Percentiles rank a stretch among this genome's conserved stretches.
phyloP scores from a whole-genome alignment of 371 early-diverging fungal species.

The Rhizopus stolonifer region DNA sequence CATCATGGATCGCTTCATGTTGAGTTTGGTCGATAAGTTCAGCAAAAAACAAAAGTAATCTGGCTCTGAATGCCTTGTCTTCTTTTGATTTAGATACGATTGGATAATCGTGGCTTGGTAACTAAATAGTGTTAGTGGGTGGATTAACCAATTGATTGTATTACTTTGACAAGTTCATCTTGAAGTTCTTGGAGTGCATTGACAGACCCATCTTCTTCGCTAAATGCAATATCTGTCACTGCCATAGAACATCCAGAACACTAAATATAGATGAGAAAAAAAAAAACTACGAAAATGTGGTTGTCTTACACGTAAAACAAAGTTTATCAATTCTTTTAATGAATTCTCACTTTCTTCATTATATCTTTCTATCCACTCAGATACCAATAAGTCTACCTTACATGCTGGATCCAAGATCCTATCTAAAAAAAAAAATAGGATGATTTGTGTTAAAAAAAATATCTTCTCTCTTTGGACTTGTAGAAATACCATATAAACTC shows the following conservation, averaged over 20 bases:
- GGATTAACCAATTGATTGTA: not conserved
- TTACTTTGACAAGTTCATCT: slow-evolving; percentile 42
- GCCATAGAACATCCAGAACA: slow-evolving; percentile 45
- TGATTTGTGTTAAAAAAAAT: not conserved
- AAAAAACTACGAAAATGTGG: not conserved
- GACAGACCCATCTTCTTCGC: slow-evolving; percentile 39
- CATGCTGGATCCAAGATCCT: slow-evolving; percentile 3
- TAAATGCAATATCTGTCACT: slow-evolving; percentile 35
- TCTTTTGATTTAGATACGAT: slow-evolving; percentile 61
- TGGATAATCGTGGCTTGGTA: slow-evolving; percentile 63
- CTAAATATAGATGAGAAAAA: slow-evolving; percentile 13
- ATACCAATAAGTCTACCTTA: slow-evolving; percentile 27
- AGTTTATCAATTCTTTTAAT: slow-evolving; percentile 58
- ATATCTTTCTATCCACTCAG: slow-evolving; percentile 29
- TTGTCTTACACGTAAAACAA: slow-evolving; percentile 57
- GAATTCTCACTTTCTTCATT: slow-evolving; percentile 23
- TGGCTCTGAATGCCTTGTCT: slow-evolving; percentile 55
- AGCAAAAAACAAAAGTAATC: slow-evolving; percentile 59
- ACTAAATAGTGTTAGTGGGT: slow-evolving; percentile 21
- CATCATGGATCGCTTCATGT: slow-evolving; percentile 61
- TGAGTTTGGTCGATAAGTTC: slow-evolving; percentile 62
- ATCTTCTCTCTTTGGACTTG: too few relatives aligned
- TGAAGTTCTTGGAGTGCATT: slow-evolving; percentile 47
- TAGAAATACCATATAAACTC: slow-evolving; percentile 41
- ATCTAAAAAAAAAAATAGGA: not conserved